These are phyloP conservation scores for Coemansia asiatica DNA, from an alignment of 192 early-diverging fungal genomes.

Conservation along the genomic window DNA sequence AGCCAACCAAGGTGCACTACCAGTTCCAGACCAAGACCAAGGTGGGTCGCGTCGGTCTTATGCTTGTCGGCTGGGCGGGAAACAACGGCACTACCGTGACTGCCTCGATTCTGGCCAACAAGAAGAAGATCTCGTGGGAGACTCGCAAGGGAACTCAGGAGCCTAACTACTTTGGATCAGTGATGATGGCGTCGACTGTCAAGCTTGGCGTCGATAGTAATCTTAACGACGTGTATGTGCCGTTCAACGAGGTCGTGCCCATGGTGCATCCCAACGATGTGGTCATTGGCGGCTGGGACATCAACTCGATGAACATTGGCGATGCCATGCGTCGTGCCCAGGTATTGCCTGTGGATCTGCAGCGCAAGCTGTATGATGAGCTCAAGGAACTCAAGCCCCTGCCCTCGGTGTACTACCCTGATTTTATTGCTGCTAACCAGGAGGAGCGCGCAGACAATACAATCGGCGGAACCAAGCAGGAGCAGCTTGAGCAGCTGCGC, in stretches of 20 bases:
- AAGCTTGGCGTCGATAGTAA: slow-evolving; percentile 86
- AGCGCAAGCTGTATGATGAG: slow-evolving; percentile 85
- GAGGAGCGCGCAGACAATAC: slow-evolving; percentile 94
- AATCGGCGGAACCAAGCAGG: slow-evolving; percentile 83
- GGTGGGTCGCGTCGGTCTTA: slow-evolving; percentile 75
- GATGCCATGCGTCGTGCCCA: slow-evolving; percentile 93
- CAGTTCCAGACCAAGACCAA: slow-evolving; percentile 83
- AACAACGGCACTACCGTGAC: slow-evolving; percentile 99
- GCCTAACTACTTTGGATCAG: slow-evolving; percentile 97
- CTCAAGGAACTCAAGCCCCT: slow-evolving; percentile 82
- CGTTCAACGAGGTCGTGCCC: slow-evolving; percentile 90
- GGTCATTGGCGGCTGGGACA: slow-evolving; percentile 99
- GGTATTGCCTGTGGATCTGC: slow-evolving; percentile 95
- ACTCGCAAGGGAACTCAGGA: slow-evolving; percentile 90
- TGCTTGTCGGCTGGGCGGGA: slow-evolving; percentile 99
- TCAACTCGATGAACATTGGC: slow-evolving; percentile 80
- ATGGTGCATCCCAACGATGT: slow-evolving; percentile 97
- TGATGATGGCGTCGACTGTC: slow-evolving; percentile 94
- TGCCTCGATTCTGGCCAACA: slow-evolving; percentile 95
- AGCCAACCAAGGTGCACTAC: slow-evolving; percentile 86
- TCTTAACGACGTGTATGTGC: slow-evolving; percentile 88
- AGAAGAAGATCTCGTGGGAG: slow-evolving; percentile 80
- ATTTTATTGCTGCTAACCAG: slow-evolving; percentile 99
- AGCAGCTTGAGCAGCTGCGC: slow-evolving; percentile 90
- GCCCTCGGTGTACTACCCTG: slow-evolving; percentile 97